Evolutionary conservation across 1,139 yeast species (phyloP), one percentile per base, ranked within the genome.

Genomic region (Suhomyces guaymorum): DNA sequence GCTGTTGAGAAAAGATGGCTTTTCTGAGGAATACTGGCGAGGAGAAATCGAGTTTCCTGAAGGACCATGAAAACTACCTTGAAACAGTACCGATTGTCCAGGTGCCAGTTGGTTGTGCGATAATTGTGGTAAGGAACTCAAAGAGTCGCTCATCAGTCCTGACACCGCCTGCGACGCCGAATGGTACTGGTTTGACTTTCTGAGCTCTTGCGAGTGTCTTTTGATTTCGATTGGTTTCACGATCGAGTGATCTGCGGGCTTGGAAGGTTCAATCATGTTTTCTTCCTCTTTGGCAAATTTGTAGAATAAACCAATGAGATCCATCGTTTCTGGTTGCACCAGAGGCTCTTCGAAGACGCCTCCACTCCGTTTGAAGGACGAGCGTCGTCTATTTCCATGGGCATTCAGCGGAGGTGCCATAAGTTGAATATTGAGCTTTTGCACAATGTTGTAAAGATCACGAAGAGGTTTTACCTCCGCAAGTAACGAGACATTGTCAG

Each of bases 401-500:
- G 38, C 27, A n/a, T 23, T 26, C n/a, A 26, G 35, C 2, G 35
- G 41, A 8, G 30, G 35, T 1, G 20, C 33, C 9, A 32, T 22
- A 12, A 47, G 26, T 26, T 49, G 51, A n/a, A 28, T 24, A 24
- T 48, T 46, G 14, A 51, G 33, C 29, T 47, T 53, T 32, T 58
- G 59, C 9, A 73, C 46, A 1, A 75, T 49, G 18, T 51, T 57
- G 50, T 69, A 71, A n/a, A 83, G 56, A 2, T 67, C 69, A 33
- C 86, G 52, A 28, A 83, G 53, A 9, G 83, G 84, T 19, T 56
- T 55, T 8, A 82, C 61, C 4, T 74, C 70, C 4, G 65, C 63
- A n/a, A 80, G 47, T 1, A 77, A 32, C 2, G 46, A 37, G 0
- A 66, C 68, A 7, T 61, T 54, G 2, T 44, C 46, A 1, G 51